Evolutionary conservation across 768 basidiomycete species (phyloP), one percentile per base, ranked within the genome.

Genomic region (Mycena epipterygia): DNA sequence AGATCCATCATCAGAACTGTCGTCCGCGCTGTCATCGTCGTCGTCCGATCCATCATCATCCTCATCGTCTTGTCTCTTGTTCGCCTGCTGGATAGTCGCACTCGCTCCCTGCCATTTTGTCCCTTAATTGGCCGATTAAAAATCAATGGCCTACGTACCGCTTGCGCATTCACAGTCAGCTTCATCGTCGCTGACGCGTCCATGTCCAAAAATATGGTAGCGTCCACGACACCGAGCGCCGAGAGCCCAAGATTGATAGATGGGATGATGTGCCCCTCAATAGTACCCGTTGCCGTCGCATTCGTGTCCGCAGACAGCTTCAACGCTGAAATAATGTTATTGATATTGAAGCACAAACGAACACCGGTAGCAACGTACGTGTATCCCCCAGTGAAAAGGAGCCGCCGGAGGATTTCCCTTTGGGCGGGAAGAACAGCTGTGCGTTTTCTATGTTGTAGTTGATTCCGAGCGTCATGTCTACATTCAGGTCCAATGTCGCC

Each of bases 401-500:
- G 5, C 67, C 63, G 0, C 71, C 74, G 5, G 67, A 60, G 13
- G 73, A 30, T 59, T 73, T 55, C 19, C 78, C 76, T 23, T 74
- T 69, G 1, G 83, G 82, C 13, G 87, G 88, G 80, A 88, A 89
- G 56, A 79, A 76, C 37, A 88, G 75, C 66, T 84, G 74, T 0
- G 84, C 82, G 5, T 85, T 79, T 29, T 79, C 75, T 55, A 88
- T 71, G n/a, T 78, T 79, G 73, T 87, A 88, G 48, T 81, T 84
- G 39, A 89, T 67, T 8, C 83, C 86, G 48, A 88, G 80, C 8
- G 74, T 81, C 71, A 86, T 68, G 67, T 84, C 81, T n/a, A 84
- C 77, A 55, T 82, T 77, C 16, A 86, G 65, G 46, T 84, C 81
- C 29, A 86, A 73, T 27, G 8, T 70, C 69, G 27, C 83, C 79